Evolutionary conservation across 1,284 basidiomycete species (phyloP).

Genomic region (Erythrobasidium hasegawianum): DNA sequence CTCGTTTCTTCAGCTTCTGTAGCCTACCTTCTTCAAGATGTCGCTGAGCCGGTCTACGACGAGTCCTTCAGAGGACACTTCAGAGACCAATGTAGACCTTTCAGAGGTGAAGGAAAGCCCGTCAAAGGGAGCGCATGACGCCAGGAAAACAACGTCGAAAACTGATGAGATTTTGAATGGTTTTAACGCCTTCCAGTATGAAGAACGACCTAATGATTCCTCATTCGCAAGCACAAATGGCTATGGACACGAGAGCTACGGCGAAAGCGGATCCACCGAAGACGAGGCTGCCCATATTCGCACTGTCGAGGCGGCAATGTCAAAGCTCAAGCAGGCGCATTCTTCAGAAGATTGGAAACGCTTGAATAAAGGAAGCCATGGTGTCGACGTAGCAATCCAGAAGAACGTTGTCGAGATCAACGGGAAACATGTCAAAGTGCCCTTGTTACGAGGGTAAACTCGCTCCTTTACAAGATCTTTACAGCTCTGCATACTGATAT

Average conservation of each 20-base stretch:
- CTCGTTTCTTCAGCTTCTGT: too few species aligned
- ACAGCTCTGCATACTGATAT: too few species aligned
- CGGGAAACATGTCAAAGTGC: conserved; percentile 35
- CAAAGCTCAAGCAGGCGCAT: conserved; percentile 16
- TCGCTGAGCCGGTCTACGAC: too few species aligned
- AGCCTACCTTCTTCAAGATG: too few species aligned
- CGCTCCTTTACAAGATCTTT: too few species aligned
- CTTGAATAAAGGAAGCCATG: conserved; percentile 35
- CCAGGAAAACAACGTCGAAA: too few species aligned
- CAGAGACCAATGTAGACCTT: background rate
- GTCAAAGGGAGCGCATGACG: background rate
- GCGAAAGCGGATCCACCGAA: conserved; percentile 2
- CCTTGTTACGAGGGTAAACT: conserved; percentile 24
- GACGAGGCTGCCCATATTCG: conserved; percentile 19
- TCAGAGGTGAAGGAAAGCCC: background rate
- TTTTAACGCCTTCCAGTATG: background rate
- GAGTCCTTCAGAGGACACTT: too few species aligned
- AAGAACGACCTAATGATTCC: background rate
- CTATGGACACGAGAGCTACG: background rate
- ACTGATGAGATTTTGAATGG: too few species aligned
- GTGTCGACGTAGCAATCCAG: conserved; percentile 36
- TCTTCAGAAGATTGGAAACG: conserved; percentile 36
- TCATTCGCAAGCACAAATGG: background rate
- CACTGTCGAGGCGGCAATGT: conserved; percentile 22
- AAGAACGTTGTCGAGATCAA: conserved; percentile 24